Evolutionary conservation across 2,329 filamentous ascomycete species (phyloP), one percentile per base, ranked within the genome.

Genomic region (Aspergillus alliaceus): DNA sequence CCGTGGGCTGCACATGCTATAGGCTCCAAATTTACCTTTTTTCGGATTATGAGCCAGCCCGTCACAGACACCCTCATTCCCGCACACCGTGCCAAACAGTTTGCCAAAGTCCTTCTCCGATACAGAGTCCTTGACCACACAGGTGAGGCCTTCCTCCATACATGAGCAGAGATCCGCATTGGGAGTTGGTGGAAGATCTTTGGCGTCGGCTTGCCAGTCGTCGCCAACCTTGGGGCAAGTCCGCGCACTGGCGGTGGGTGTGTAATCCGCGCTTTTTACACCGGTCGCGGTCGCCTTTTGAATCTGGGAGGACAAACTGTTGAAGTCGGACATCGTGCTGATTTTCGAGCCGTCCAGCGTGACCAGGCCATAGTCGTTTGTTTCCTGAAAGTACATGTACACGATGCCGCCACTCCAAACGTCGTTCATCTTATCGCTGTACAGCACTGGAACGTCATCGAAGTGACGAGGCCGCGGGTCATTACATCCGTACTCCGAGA

Each of bases 401-500:
- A 98, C 92, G 64, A 99, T 96, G 77, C 93, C 95, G 67, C 95
- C 95, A 56, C 90, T 96, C 86, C 95, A 95, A 70, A 96, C 91
- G 9, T 77, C 76, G 25, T 86, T 90, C 95, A 99, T 99, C 59
- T 92, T 72, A 57, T 82, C 72, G 53, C 88, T 86, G 78, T 90
- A 99, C 9, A 99, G 86, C 53, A 90, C 88, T 46, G 79, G 81
- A 42, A 96, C 93, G 75, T 99, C 96, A 59, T 90, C 85, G 79
- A 96, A 99, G 59, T 84, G 82, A 77, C 95, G 91, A 59, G 84
- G 86, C 40, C 83, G 81, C 72, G 77, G 82, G 42, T 80, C 81
- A 80, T 96, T 98, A 87, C 95, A 99, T 67, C 95, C 95, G 72
- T 99, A 99, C 80, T 99, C 95, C 64, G 95, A 95, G 74, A 99